Conservation (phyloP, 2,329 filamentous ascomycete species). For the Bipolaris cookei region DNA sequence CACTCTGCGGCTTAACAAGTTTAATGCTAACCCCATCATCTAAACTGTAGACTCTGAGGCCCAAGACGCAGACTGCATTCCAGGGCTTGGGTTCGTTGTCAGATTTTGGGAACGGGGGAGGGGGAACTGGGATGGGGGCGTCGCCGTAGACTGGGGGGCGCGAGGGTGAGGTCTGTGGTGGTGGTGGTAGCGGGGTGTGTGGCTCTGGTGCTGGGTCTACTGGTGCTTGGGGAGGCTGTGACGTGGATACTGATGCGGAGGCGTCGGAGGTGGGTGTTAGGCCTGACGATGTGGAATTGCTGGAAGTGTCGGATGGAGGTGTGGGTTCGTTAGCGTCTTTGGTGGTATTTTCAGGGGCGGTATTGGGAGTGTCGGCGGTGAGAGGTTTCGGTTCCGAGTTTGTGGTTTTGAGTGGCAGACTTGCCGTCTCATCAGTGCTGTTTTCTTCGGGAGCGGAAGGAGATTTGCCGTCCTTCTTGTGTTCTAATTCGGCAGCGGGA, state of each 20-base stretch:
- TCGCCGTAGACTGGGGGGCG: not conserved
- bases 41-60: conserved; percentile 58
- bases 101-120: conserved; percentile 5
- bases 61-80: conserved; percentile 67
- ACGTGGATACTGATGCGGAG: not conserved
- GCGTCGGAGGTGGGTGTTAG: not conserved
- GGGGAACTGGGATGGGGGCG: conserved; percentile 1
- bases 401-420: not conserved
- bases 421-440: not conserved
- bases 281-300: not conserved
- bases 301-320: not conserved
- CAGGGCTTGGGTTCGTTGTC: conserved; percentile 52
- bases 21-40: conserved; percentile 42
- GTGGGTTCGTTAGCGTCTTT: not conserved
- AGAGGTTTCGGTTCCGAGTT: not conserved
- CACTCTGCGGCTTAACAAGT: conserved; percentile 38
- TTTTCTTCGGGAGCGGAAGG: not conserved
- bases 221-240: not conserved
- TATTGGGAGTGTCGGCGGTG: not conserved
- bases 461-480: not conserved
- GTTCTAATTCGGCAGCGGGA: not conserved
- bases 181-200: not conserved
- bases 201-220: too few relatives aligned
- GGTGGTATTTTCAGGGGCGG: not conserved
- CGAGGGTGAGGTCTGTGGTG: not conserved